These are phyloP conservation scores for Lactuca sativa DNA, from an alignment of 129 eudicot species.

Conservation along the genomic window DNA sequence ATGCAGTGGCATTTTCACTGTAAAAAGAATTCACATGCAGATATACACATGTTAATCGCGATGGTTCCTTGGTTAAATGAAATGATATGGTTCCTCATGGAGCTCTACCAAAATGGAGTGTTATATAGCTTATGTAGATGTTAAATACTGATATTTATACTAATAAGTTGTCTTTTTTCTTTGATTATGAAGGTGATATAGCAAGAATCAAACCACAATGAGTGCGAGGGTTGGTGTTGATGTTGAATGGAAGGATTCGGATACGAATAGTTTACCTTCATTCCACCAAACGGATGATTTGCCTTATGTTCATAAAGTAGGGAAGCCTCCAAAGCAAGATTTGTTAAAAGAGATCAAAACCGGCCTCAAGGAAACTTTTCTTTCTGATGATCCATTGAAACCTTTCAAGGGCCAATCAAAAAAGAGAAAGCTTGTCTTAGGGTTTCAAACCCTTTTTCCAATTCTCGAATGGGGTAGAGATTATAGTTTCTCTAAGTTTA, in stretches of 20 bases:
- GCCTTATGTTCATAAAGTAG: conserved; percentile 70
- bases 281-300: conserved; percentile 24
- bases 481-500: conserved; percentile 56
- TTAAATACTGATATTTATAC: conserved; percentile 4
- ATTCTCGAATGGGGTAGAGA: conserved; percentile 65
- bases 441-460: conserved; percentile 61
- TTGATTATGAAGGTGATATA: conserved; percentile 31
- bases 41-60: too few species aligned
- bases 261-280: conserved; percentile 4
- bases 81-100: too few species aligned
- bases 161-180: conserved; percentile 6
- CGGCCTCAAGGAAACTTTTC: conserved; percentile 68
- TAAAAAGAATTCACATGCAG: too few species aligned
- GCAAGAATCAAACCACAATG: conserved; percentile 31
- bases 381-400: conserved; percentile 74
- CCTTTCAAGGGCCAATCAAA: conserved; percentile 67
- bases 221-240: conserved; percentile 37
- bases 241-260: conserved; percentile 22
- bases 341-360: conserved; percentile 46
- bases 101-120: too few species aligned
- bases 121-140: not conserved
- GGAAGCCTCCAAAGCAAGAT: conserved; percentile 68
- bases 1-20: too few species aligned
- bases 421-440: conserved; percentile 45
- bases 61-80: too few species aligned